These are phyloP conservation scores for Alternaria conjuncta DNA, from an alignment of 2,329 filamentous ascomycete species.

Conservation along the genomic window DNA sequence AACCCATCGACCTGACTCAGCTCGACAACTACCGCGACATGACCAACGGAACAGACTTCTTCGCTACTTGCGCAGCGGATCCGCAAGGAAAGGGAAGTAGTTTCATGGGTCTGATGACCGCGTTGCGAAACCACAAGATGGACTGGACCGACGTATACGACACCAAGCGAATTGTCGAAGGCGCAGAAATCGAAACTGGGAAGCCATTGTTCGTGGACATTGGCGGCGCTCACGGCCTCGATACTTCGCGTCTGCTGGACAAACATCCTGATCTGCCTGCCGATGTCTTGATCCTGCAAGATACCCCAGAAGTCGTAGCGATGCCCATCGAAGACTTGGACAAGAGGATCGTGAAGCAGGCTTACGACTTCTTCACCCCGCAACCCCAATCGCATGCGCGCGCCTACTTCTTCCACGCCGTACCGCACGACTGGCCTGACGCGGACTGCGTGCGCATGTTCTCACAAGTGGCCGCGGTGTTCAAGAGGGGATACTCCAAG, in stretches of 20 bases:
- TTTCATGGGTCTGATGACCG: constrained; percentile 3
- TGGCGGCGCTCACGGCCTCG: constrained; percentile 1
- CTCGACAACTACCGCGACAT: constrained; percentile 12
- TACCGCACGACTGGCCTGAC: constrained; percentile 3
- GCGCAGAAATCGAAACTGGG: neutral
- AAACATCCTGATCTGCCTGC: neutral
- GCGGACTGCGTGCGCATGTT: constrained; percentile 5
- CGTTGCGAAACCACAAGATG: constrained; percentile 5
- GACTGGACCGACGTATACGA: constrained; percentile 8
- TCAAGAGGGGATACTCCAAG: constrained; percentile 3
- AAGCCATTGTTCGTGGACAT: constrained; percentile 4
- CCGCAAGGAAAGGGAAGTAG: constrained; percentile 9
- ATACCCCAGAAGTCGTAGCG: constrained; percentile 2
- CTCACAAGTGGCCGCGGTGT: neutral
- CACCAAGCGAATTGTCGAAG: neutral
- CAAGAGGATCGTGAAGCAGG: constrained; percentile 3
- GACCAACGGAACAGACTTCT: constrained; percentile 4
- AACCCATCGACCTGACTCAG: neutral
- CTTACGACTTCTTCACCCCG: constrained; percentile 8
- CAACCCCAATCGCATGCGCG: constrained; percentile 3
- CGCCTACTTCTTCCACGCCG: constrained; percentile 3
- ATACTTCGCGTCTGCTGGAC: neutral
- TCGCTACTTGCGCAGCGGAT: neutral
- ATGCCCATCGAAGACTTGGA: neutral
- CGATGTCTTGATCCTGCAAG: constrained; percentile 1